Conservation (phyloP, 2,329 filamentous ascomycete genomes). For the Neoascochyta sp. region DNA sequence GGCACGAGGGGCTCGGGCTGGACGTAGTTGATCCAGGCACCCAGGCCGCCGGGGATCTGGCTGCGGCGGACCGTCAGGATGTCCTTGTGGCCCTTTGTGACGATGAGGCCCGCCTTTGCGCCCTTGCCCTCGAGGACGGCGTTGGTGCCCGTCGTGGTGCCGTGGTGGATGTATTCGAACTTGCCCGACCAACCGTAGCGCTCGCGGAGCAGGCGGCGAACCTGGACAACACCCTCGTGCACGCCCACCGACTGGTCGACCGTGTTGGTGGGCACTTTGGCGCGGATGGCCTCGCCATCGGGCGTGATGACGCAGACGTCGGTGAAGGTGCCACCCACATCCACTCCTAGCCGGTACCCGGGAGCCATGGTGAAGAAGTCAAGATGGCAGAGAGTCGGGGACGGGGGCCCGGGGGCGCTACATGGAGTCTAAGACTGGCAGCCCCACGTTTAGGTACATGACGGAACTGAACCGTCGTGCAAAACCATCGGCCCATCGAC, state of each 20-base stretch:
- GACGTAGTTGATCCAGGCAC: slow-evolving; percentile 49
- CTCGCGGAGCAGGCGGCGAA: slow-evolving; percentile 38
- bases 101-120: slow-evolving; percentile 46
- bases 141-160: slow-evolving; percentile 50
- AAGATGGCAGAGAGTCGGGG: background rate
- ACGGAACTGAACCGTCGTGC: too few species aligned
- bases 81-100: slow-evolving; percentile 50
- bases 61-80: slow-evolving; percentile 47
- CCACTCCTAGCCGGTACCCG: slow-evolving; percentile 33
- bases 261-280: slow-evolving; percentile 47
- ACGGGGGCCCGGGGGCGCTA: background rate
- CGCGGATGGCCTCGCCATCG: slow-evolving; percentile 42
- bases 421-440: too few species aligned
- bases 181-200: slow-evolving; percentile 43
- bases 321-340: slow-evolving; percentile 46
- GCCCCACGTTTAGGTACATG: too few species aligned
- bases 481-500: too few species aligned
- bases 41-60: slow-evolving; percentile 51
- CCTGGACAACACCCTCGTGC: slow-evolving; percentile 45
- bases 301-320: slow-evolving; percentile 49
- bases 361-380: slow-evolving; percentile 14
- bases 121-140: slow-evolving; percentile 51
- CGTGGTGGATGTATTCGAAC: slow-evolving; percentile 50
- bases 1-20: slow-evolving; percentile 50
- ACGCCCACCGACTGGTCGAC: slow-evolving; percentile 49